Percentiles rank a stretch among this genome's conserved stretches.
Conservation (phyloP, 257 asterid species). For the Agastache rugosa region DNA sequence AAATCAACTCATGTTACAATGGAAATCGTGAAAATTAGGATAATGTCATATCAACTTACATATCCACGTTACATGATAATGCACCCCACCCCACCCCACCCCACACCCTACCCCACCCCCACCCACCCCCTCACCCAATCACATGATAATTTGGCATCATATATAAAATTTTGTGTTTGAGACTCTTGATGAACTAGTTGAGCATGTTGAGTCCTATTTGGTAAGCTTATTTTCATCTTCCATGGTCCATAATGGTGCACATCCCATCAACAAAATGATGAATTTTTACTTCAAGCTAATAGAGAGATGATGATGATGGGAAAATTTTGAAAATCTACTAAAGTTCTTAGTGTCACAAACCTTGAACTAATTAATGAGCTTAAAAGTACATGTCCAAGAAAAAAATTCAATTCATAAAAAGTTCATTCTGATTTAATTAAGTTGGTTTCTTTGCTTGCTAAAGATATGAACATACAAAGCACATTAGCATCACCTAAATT, state of each 20-base stretch:
- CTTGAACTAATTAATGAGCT: not conserved
- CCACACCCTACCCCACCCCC: conserved; percentile 2
- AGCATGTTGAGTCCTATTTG: conserved; percentile 48
- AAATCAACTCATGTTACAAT: conserved; percentile 45
- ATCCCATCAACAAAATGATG: conserved; percentile 25
- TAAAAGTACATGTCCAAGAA: not conserved
- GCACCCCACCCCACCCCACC: conserved; percentile 11
- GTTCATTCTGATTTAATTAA: not conserved
- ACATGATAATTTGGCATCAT: conserved; percentile 46
- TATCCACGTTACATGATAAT: conserved; percentile 28
- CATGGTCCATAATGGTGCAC: conserved; percentile 35
- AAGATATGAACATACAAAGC: not conserved
- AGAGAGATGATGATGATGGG: not conserved
- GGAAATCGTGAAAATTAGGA: conserved; percentile 53
- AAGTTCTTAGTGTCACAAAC: not conserved
- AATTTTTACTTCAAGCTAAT: conserved; percentile 14
- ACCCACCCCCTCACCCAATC: conserved; percentile 38
- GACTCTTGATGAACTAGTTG: conserved; percentile 36
- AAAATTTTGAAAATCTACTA: not conserved
- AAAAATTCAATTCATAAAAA: not conserved
- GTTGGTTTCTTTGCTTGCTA: not conserved
- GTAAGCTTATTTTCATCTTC: conserved; percentile 37
- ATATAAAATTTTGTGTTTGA: conserved; percentile 29
- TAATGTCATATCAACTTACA: conserved; percentile 54
- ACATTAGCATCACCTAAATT: conserved; percentile 22